Conservation (phyloP, 805 yeast genomes). For the Pichia exigua region DNA sequence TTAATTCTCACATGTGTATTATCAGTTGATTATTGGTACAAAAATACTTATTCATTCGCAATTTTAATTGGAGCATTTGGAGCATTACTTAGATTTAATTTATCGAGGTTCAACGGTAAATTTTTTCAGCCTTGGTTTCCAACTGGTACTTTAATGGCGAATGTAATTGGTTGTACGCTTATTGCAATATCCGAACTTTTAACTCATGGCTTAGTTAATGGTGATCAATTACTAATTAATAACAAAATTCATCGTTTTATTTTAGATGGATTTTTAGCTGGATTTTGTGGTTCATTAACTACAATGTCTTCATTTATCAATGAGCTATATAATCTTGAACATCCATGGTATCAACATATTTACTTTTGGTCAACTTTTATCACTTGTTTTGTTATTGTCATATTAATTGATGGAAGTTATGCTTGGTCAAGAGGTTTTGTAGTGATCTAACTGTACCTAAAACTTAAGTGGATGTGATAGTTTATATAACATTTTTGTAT, state of each 20-base stretch:
- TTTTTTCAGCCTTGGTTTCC: conserved; percentile 39
- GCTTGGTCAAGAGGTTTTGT: conserved; percentile 52
- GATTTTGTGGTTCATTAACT: conserved; percentile 25
- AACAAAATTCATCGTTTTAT: conserved; percentile 14
- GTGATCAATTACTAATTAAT: conserved; percentile 8
- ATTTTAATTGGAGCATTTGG: conserved; percentile 68
- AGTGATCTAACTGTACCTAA: background rate
- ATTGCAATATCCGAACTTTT: conserved; percentile 18
- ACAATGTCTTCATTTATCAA: conserved; percentile 70
- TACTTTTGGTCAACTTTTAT: conserved; percentile 46
- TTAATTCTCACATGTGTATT: conserved; percentile 36
- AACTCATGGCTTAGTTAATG: conserved; percentile 11
- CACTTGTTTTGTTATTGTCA: conserved; percentile 38
- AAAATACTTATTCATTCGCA: conserved; percentile 60
- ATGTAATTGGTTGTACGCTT: conserved; percentile 19
- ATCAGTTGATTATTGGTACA: conserved; percentile 35
- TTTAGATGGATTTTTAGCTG: conserved; percentile 21
- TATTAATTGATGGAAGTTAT: conserved; percentile 64
- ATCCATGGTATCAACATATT: conserved; percentile 28
- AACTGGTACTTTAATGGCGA: conserved; percentile 39
- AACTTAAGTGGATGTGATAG: background rate
- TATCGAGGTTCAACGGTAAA: conserved; percentile 43
- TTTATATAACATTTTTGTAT: background rate
- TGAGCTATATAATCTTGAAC: conserved; percentile 39
- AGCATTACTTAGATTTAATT: conserved; percentile 47